Evolutionary conservation across 306 rosid species (phyloP).

Genomic region (Cyamopsis tetragonoloba): DNA sequence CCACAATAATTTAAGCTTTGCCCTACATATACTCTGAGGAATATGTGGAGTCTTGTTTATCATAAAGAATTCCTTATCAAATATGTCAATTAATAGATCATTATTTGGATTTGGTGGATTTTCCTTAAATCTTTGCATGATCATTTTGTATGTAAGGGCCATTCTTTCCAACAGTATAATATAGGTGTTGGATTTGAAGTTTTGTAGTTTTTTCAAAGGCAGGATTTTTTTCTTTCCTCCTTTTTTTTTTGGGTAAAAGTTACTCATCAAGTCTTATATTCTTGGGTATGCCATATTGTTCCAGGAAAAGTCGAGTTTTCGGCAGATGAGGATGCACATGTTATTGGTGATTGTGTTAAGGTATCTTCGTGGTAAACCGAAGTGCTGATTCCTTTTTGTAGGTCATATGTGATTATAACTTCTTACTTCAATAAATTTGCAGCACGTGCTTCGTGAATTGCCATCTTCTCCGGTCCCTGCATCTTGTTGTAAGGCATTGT

Average conservation of each 20-base stretch:
- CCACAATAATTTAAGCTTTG: background rate
- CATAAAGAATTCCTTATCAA: background rate
- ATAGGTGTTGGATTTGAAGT: background rate
- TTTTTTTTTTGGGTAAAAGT: background rate
- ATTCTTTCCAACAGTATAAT: background rate
- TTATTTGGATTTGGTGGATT: background rate
- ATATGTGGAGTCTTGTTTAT: constrained; percentile 7
- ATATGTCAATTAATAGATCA: background rate
- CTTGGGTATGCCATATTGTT: constrained; percentile 32
- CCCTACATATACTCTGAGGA: background rate
- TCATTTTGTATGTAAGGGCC: background rate
- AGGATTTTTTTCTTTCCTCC: background rate
- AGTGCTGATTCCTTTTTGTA: constrained; percentile 7
- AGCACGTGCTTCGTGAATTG: constrained; percentile 86
- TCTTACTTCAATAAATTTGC: constrained; percentile 26
- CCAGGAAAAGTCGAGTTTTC: constrained; percentile 86
- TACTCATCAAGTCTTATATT: constrained; percentile 20
- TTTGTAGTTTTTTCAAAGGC: constrained; percentile 5
- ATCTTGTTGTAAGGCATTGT: constrained; percentile 94
- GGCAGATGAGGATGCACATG: constrained; percentile 86
- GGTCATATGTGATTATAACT: constrained; percentile 15
- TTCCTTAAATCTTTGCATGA: constrained; percentile 1
- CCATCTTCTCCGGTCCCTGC: constrained; percentile 99
- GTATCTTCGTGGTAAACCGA: constrained; percentile 37
- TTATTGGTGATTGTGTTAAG: constrained; percentile 90